A percentile compares a stretch with the other conserved stretches of the same genome.
These are phyloP conservation scores for Hypoxylon crocopeplum DNA, from an alignment of 495 filamentous ascomycete genomes.

Conservation along the genomic window DNA sequence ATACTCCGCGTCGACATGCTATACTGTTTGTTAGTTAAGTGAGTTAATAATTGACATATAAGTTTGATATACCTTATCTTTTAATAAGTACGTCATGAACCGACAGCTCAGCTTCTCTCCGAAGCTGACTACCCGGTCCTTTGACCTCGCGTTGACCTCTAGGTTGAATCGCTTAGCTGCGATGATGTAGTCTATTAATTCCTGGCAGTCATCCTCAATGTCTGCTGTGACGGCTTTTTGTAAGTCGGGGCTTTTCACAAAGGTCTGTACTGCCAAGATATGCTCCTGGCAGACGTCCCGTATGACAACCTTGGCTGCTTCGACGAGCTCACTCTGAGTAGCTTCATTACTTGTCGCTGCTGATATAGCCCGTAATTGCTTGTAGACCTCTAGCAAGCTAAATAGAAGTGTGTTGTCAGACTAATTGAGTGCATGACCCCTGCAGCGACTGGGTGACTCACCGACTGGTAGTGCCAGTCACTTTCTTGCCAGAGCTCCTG, in stretches of 20 bases:
- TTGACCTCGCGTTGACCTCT: constrained; percentile 78
- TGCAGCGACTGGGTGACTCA: constrained; percentile 56
- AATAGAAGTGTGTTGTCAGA: constrained; percentile 16
- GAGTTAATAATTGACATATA: background rate
- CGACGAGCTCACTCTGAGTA: constrained; percentile 70
- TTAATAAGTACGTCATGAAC: constrained; percentile 81
- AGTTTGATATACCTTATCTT: constrained; percentile 57
- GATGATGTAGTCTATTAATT: constrained; percentile 61
- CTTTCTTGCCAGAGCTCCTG: constrained; percentile 86
- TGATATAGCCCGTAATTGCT: constrained; percentile 72
- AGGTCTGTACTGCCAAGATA: constrained; percentile 65
- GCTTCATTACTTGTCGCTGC: constrained; percentile 68
- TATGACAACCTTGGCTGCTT: constrained; percentile 73
- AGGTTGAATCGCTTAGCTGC: constrained; percentile 64
- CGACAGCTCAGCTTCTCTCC: constrained; percentile 93
- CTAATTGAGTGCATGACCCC: constrained; percentile 4
- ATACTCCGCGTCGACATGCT: constrained; percentile 81
- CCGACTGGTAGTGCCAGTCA: constrained; percentile 93
- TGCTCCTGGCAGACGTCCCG: constrained; percentile 79
- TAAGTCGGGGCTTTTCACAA: constrained; percentile 67
- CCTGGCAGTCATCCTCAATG: constrained; percentile 75
- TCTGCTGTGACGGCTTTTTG: constrained; percentile 61
- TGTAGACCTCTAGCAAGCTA: constrained; percentile 62
- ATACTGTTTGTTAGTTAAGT: constrained; percentile 15
- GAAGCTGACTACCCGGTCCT: constrained; percentile 89